Conservation (phyloP, 176 grass and related monocot genomes). For the Juncus inflexus region DNA sequence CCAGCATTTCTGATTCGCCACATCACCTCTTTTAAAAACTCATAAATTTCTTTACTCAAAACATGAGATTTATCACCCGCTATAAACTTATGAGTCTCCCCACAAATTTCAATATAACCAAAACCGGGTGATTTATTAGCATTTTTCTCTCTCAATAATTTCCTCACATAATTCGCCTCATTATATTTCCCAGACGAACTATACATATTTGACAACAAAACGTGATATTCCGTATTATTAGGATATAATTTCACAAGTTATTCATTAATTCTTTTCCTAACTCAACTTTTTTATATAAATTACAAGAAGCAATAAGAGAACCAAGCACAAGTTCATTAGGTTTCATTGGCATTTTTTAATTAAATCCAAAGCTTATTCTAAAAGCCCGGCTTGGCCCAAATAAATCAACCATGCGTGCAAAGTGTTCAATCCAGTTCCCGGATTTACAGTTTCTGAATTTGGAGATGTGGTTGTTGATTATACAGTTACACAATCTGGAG, state of each 20-base stretch:
- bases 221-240: constrained; percentile 46
- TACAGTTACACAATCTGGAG: too few relatives aligned
- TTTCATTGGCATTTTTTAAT: constrained; percentile 41
- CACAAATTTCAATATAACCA: constrained; percentile 46
- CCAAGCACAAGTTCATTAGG: constrained; percentile 72
- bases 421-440: constrained; percentile 43
- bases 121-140: constrained; percentile 52
- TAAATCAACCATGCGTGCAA: constrained; percentile 68
- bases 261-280: constrained; percentile 57
- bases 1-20: too few relatives aligned
- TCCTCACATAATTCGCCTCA: constrained; percentile 37
- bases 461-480: too few relatives aligned
- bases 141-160: constrained; percentile 44
- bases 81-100: constrained; percentile 55
- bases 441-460: too few relatives aligned
- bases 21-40: constrained; percentile 44
- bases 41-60: constrained; percentile 28
- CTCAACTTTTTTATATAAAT: constrained; percentile 39
- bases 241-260: constrained; percentile 56
- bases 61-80: constrained; percentile 41
- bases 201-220: constrained; percentile 72
- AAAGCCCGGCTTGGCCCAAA: constrained; percentile 45
- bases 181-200: constrained; percentile 47
- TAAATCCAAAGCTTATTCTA: constrained; percentile 43
- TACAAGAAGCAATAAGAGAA: constrained; percentile 56